Evolutionary conservation across 345 rosid species (phyloP).

Genomic region (Lagerstroemia speciosa): DNA sequence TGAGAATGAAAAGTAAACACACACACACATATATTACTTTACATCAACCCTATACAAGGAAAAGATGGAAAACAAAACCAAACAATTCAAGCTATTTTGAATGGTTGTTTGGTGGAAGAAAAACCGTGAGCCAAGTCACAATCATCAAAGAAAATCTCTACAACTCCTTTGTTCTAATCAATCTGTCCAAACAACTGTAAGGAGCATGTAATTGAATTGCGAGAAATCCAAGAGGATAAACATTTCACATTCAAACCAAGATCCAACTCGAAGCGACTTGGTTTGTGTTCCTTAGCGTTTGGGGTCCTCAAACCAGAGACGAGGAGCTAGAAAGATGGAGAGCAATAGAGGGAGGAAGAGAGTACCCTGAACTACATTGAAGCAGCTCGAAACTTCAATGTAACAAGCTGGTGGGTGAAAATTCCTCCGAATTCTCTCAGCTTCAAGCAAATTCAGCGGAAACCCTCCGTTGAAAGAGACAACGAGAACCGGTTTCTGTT

Average conservation of each 20-base stretch:
- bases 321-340: not conserved
- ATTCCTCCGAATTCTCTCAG: not conserved
- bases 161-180: not conserved
- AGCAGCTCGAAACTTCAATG: not conserved
- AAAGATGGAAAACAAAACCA: not conserved
- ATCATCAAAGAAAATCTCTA: not conserved
- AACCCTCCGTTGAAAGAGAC: not conserved
- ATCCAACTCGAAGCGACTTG: not conserved
- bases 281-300: not conserved
- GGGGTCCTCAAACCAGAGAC: not conserved
- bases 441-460: not conserved
- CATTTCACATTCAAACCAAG: not conserved
- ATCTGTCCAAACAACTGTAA: not conserved
- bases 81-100: not conserved
- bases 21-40: not conserved
- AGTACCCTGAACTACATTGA: not conserved
- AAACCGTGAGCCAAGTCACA: not conserved
- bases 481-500: not conserved
- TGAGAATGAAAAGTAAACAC: not conserved
- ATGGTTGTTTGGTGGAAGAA: not conserved
- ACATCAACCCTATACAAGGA: not conserved
- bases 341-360: not conserved
- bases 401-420: not conserved
- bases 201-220: not conserved
- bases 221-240: not conserved